Evolutionary conservation across 2,329 filamentous ascomycete species (phyloP), one percentile per base, ranked within the genome.

Genomic region (Boeremia lycopersici): DNA sequence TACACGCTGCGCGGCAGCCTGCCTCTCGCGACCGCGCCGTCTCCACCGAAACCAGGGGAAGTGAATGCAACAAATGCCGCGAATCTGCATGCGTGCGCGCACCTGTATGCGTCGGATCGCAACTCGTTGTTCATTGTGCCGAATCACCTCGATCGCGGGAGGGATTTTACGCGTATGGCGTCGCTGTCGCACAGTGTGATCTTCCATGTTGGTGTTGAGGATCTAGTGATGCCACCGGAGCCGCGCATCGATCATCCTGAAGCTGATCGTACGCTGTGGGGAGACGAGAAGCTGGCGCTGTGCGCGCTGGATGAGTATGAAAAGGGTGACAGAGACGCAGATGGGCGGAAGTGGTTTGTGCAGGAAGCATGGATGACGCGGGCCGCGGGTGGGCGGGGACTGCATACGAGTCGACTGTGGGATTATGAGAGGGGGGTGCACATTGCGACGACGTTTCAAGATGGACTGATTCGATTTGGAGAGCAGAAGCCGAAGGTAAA

Each of bases 21-120:
- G 15, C 66, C 69, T 0, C 25, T 67, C 9, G 61, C 68, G 1
- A 69, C 64, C 2, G 62, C 68, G 5, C 67, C 67, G 10, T 65
- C 59, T 47, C 65, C 64, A 12, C 62, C 62, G 0, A 25, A 4
- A 7, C 34, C 48, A 8, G 47, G 44, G 1, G 25, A 38, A n/a
- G 17, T 12, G 3, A 33, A 44, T 1, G 31, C 66, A 5, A 65
- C 64, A 2, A 29, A 61, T 35, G 65, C 63, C 29, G 65, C 81
- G 29, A 86, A 86, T 59, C 67, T 86, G 15, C 83, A 85, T 59
- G 79, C 82, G 1, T 83, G 81, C 60, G 82, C 82, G 3, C 84
- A 86, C 66, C 72, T 85, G 38, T 86, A 84, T 62, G 79, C 82
- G 0, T 82, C 79, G 30, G 84, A 85, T 60, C 78, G 80, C 23